Base-by-base conservation (phyloP, 2,329 filamentous ascomycete genomes). In the Pseudogymnoascus sp. region DNA sequence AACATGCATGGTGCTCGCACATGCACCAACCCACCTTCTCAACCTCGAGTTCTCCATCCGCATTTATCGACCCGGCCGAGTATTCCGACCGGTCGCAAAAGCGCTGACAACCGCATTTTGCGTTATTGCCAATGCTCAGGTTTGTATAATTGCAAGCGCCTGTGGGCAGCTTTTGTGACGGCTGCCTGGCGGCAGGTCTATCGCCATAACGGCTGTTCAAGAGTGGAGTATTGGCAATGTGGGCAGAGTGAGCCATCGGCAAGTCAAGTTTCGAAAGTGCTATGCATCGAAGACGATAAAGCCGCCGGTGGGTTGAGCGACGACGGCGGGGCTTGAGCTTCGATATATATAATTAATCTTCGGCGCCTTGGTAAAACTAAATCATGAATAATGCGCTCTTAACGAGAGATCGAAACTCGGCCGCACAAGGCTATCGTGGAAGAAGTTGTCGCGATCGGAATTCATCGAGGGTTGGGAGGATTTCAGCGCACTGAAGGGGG, bases 1-100 rank as follows among this genome's bases (percentile, higher is more conserved):
- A 84, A 71, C 82, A 84, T 5, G 81, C 81, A 75, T 84, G 82
- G 70, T 84, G 82, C 41, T 79, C 79, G 67, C 82, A 84, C 62
- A 80, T 78, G 71, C 82, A 84, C 71, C 62, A 63, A 61, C 37
- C 16, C 67, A 65, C 62, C 63, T 60, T 37, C 43, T 59, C 45
- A 31, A 31, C 59, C 59, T 61, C 16, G 52, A 61, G 18, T 49
- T 60, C 33, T 35, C 33, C 45, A 18, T 33, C 49, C 9, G 28
- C 49, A 35, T 55, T 35, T 21, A 9, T 12, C 5, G 16, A 12
- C 28, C 49, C 28, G 49, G 49, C 28, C 49, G 49, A 55, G 49
- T 55, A 55, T 55, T 55, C 28, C n/a, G 72, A 70, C 77, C 77
- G 73, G 65, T 70, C 69, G 79, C 80, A 83, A 68, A 83, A 84